Evolutionary conservation across 2,329 filamentous ascomycete species (phyloP).

Genomic region (Akanthomyces dipterigenus): DNA sequence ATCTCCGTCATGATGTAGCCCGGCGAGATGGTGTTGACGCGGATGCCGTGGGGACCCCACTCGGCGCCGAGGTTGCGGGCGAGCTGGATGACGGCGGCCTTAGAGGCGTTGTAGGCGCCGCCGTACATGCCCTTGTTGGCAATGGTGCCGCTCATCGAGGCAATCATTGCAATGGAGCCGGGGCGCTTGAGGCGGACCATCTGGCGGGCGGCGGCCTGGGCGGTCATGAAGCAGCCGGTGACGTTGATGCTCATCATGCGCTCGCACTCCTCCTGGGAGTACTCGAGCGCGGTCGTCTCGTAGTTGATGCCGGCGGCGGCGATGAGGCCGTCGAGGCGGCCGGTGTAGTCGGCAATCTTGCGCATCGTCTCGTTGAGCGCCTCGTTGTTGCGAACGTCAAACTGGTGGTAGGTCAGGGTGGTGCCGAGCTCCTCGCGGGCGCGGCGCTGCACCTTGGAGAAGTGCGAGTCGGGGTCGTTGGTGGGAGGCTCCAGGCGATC

Average conservation of each 20-base stretch:
- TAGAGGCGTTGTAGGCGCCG: conserved; percentile 69
- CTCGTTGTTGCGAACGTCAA: conserved; percentile 71
- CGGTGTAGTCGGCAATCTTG: conserved; percentile 62
- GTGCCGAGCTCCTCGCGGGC: conserved; percentile 60
- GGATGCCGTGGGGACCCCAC: conserved; percentile 66
- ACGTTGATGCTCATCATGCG: conserved; percentile 80
- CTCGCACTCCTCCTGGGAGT: conserved; percentile 66
- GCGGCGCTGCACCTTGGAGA: conserved; percentile 56
- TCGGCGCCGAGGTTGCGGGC: conserved; percentile 64
- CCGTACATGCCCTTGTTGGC: conserved; percentile 56
- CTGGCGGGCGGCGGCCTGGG: conserved; percentile 79
- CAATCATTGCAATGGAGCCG: conserved; percentile 61
- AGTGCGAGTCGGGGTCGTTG: conserved; percentile 43
- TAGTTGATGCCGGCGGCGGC: conserved; percentile 68
- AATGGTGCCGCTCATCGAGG: conserved; percentile 63
- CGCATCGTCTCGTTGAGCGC: conserved; percentile 60
- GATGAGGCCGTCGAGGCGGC: conserved; percentile 72
- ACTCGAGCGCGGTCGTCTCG: conserved; percentile 76
- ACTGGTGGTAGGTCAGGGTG: conserved; percentile 64
- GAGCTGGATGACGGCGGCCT: conserved; percentile 67
- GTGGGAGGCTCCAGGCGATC: conserved; percentile 53
- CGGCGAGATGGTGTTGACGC: conserved; percentile 74
- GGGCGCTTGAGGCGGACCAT: conserved; percentile 52
- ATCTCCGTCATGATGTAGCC: conserved; percentile 79
- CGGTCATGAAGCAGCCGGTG: conserved; percentile 79